These are phyloP conservation scores for Dryadomyces quercivorus DNA, from an alignment of 2,329 filamentous ascomycete species.

Conservation along the genomic window DNA sequence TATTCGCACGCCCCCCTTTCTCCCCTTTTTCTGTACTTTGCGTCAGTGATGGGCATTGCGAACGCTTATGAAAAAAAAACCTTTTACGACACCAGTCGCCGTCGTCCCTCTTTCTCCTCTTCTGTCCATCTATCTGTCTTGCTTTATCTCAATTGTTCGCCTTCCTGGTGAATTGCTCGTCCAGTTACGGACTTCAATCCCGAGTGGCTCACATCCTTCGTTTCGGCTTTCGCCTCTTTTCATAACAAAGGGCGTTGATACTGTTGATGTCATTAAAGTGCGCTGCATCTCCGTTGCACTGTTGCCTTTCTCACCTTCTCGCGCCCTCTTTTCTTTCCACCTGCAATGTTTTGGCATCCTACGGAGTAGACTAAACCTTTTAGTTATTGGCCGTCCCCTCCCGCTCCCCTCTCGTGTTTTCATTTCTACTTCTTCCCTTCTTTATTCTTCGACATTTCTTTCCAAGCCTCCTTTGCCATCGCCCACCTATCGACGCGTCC, in stretches of 20 bases:
- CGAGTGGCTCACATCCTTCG: background rate
- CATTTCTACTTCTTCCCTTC: background rate
- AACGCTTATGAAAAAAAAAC: conserved; percentile 1
- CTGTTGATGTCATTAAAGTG: background rate
- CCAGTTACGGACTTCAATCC: background rate
- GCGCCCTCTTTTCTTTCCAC: background rate
- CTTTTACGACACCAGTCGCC: background rate
- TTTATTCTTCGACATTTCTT: background rate
- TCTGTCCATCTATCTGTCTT: background rate
- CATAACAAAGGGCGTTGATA: background rate
- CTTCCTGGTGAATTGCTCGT: background rate
- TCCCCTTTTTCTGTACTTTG: background rate
- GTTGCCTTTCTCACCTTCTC: background rate
- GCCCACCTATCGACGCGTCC: background rate
- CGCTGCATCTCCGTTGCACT: background rate
- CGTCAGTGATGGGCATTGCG: background rate
- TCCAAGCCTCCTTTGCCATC: background rate
- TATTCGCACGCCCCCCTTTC: background rate
- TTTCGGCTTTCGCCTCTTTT: background rate
- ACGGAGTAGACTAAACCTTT: background rate
- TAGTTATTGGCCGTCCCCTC: background rate
- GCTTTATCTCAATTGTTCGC: background rate
- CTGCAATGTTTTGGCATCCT: background rate
- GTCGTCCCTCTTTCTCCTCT: background rate
- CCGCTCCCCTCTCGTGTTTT: background rate